Evolutionary conservation across 2,329 filamentous ascomycete species (phyloP).

Genomic region (Coniochaeta ligniaria): DNA sequence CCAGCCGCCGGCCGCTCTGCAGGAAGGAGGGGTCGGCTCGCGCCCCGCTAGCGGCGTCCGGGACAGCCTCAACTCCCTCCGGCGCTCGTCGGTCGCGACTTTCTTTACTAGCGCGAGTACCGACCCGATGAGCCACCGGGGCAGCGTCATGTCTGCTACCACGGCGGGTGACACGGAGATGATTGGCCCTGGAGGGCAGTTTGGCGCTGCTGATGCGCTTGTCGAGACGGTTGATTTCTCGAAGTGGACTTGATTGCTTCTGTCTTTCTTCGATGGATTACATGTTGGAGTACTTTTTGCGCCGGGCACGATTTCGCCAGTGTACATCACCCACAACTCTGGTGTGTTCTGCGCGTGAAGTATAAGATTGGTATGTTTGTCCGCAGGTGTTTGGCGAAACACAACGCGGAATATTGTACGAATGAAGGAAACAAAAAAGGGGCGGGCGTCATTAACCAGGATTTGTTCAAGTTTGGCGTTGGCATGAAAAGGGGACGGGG

Average conservation of each 20-base stretch:
- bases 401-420: background rate
- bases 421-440: background rate
- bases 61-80: conserved; percentile 54
- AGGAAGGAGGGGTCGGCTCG: conserved; percentile 10
- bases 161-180: conserved; percentile 50
- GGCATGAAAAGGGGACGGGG: background rate
- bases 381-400: background rate
- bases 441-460: background rate
- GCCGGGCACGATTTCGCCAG: background rate
- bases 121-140: conserved; percentile 45
- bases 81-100: conserved; percentile 57
- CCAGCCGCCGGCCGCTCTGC: background rate
- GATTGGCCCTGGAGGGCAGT: conserved; percentile 11
- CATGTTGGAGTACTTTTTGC: background rate
- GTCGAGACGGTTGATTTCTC: conserved; percentile 44
- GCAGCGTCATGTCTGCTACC: conserved; percentile 47
- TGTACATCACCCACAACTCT: background rate
- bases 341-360: background rate
- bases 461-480: background rate
- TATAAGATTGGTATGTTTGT: background rate
- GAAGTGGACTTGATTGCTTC: conserved; percentile 31
- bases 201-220: conserved; percentile 26
- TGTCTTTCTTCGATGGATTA: background rate
- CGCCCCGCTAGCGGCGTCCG: conserved; percentile 43
- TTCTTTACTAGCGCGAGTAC: conserved; percentile 50